Conservation (phyloP, 441 rosid species). For the Aleurites moluccanus region DNA sequence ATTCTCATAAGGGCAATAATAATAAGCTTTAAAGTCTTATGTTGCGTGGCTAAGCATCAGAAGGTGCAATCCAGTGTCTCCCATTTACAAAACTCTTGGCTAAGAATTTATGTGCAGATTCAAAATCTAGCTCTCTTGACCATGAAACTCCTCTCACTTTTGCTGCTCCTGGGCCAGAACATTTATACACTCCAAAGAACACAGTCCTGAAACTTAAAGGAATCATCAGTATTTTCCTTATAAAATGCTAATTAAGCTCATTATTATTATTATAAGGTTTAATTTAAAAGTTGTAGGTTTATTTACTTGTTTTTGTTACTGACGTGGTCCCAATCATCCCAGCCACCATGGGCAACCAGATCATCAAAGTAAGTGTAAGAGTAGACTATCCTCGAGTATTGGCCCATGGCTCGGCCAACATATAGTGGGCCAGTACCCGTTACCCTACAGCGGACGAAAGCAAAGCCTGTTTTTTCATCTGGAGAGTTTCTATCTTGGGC, state of each 20-base stretch:
- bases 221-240: neutral
- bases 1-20: neutral
- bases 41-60: slow-evolving; percentile 45
- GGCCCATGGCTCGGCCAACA: slow-evolving; percentile 96
- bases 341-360: slow-evolving; percentile 86
- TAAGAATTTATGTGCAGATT: slow-evolving; percentile 72
- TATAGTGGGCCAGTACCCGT: slow-evolving; percentile 82
- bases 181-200: slow-evolving; percentile 83
- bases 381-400: slow-evolving; percentile 86
- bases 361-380: slow-evolving; percentile 77
- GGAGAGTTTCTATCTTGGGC: slow-evolving; percentile 77
- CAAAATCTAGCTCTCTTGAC: slow-evolving; percentile 80
- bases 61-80: slow-evolving; percentile 83
- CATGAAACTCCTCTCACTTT: slow-evolving; percentile 77
- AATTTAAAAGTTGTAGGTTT: neutral
- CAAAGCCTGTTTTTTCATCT: slow-evolving; percentile 86
- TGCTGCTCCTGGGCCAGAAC: slow-evolving; percentile 85
- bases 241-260: too few species aligned
- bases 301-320: slow-evolving; percentile 80
- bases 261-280: neutral
- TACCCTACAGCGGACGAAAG: slow-evolving; percentile 69
- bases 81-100: slow-evolving; percentile 91
- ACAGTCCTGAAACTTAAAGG: slow-evolving; percentile 51
- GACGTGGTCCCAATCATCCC: slow-evolving; percentile 95
- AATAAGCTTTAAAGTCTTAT: neutral